Conservation (phyloP, 148 eudicot genomes). For the Spergularia bocconei region DNA sequence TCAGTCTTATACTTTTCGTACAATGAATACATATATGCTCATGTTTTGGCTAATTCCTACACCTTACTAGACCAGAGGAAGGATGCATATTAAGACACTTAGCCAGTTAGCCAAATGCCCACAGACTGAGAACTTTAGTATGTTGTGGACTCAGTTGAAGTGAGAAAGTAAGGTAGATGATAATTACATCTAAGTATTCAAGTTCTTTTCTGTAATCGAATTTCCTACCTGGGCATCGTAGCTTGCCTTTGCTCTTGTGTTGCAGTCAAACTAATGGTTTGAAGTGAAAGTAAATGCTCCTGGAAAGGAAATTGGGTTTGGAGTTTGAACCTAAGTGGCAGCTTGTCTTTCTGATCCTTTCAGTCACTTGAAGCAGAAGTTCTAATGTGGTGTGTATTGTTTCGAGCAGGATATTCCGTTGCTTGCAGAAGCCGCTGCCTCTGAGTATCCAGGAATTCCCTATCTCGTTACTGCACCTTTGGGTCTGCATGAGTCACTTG, state of each 20-base stretch:
- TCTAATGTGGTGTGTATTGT: constrained; percentile 2
- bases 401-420: constrained; percentile 80
- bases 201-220: background rate
- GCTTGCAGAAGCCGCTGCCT: constrained; percentile 87
- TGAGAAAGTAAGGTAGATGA: too few relatives aligned
- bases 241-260: background rate
- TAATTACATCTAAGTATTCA: too few relatives aligned
- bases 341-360: background rate
- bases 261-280: background rate
- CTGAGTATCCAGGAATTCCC: constrained; percentile 70
- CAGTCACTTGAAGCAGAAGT: too few relatives aligned
- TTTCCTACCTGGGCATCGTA: background rate
- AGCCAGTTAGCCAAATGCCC: too few relatives aligned
- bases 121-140: too few relatives aligned
- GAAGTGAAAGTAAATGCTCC: too few relatives aligned
- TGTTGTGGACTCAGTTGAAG: too few relatives aligned
- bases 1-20: too few relatives aligned
- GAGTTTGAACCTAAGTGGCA: background rate
- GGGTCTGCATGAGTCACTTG: constrained; percentile 78
- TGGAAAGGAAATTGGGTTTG: background rate
- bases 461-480: constrained; percentile 93
- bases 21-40: too few relatives aligned
- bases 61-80: too few relatives aligned
- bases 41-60: too few relatives aligned
- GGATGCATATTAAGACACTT: too few relatives aligned